Evolutionary conservation across 2,329 filamentous ascomycete species (phyloP), one percentile per base, ranked within the genome.

Genomic region (Xylaria multiplex): DNA sequence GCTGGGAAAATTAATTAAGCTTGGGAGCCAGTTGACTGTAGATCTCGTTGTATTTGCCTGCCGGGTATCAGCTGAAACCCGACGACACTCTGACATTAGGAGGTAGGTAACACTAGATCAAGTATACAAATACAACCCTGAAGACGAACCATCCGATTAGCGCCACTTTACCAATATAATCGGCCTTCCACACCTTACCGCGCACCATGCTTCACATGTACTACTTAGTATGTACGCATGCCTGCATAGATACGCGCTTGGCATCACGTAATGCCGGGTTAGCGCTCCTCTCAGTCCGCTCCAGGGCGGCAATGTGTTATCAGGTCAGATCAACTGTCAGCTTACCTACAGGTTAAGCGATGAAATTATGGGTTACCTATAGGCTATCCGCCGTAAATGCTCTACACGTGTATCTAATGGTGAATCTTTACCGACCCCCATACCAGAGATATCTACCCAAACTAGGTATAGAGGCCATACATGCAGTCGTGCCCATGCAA

Each of bases 71-170:
- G 60, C 64, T 64, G 56, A 66, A 60, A 48, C 46, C 35, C 45
- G 27, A 42, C 42, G 30, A 46, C 53, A 42, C 40, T 48, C 40
- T 45, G 45, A 27, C 30, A 52, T 24, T 45, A 35, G 27, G n/a
- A 35, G 27, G n/a, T 16, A 46, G 3, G 37, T 14, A 35, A 14
- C 37, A 40, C 37, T 40, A 40, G 37, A 40, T 40, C 9, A 40
- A 35, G 24, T 46, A 57, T 37, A 53, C 58, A 65, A 64, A 64
- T 64, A 64, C 62, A 60, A 64, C 56, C 49, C 55, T 52, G 56
- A n/a, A 35, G 19, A 42, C 42, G 55, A 56, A 22, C 40, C 9
- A 35, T 14, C n/a, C 14, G 30, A 32, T 46, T 60, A 65, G 62
- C 58, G 57, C 37, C 22, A 42, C 19, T 11, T 52, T 42, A 27